Evolutionary conservation across 1,284 basidiomycete genomes (phyloP), one percentile per base, ranked within the genome.

Genomic region (Ustilago curta): DNA sequence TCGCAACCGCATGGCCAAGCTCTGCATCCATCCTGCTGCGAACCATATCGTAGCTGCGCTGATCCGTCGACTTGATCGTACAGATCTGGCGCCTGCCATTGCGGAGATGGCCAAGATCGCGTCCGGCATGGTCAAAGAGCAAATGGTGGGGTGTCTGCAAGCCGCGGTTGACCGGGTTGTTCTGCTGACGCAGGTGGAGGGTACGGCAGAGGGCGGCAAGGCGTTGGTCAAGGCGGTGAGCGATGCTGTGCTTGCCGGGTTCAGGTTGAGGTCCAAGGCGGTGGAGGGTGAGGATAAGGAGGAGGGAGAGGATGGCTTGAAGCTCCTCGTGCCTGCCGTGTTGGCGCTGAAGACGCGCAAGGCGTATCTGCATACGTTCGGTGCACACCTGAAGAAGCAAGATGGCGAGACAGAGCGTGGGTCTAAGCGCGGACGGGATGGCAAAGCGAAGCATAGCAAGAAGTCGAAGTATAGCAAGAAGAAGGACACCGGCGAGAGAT

Each of bases 1-100:
- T 23, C 44, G 29, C 19, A 76, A 62, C 12, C 70, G 79, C 4
- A 66, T 82, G 44, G 70, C 66, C 3, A 79, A 79, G 40, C 76
- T 84, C 2, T 81, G 79, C 45, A 61, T 70, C 6, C 83, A 84
- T 51, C 82, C 82, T 2, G 70, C 78, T 18, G 83, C 79, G 16
- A 84, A 84, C 51, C 82, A 77, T 57, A 78, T 84, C 18, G 76
- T 82, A 14, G 66, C 80, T 3, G 52, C 68, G 0, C 35, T 69
- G 12, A n/a, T 80, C 19, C 58, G 68, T 1, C 48, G 75, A 4
- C 68, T 83, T 9, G 21, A 37, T 1, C 18, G 47, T 0, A 21
- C 53, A 4, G 50, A 67, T 18, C 23, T 76, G 11, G 18, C 19
- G 1, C 8, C 23, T 0, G 58, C 52, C 0, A 23, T 68, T 37